These are phyloP conservation scores for Pezicula radicicola DNA, from an alignment of 2,329 filamentous ascomycete species.

Conservation along the genomic window DNA sequence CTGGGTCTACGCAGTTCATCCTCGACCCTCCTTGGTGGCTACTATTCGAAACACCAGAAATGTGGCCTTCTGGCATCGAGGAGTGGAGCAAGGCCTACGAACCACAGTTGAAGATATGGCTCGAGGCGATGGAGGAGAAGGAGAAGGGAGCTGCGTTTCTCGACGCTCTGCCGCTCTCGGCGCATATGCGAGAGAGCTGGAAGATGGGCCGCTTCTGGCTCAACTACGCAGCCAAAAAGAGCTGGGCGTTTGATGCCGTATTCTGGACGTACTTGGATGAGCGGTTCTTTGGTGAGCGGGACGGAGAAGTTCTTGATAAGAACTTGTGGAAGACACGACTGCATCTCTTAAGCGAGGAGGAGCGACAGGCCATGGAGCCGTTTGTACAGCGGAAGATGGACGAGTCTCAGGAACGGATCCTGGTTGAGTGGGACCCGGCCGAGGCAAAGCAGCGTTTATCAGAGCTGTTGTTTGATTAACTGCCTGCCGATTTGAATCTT, in stretches of 20 bases:
- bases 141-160: constrained; percentile 17
- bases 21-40: constrained; percentile 36
- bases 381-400: constrained; percentile 29
- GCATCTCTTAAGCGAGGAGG: constrained; percentile 21
- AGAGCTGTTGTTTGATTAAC: constrained; percentile 8
- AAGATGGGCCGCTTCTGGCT: constrained; percentile 27
- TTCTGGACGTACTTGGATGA: constrained; percentile 30
- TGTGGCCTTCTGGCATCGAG: constrained; percentile 27
- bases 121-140: constrained; percentile 26
- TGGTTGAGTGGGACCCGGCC: constrained; percentile 24
- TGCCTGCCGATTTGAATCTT: neutral
- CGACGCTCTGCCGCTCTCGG: constrained; percentile 17
- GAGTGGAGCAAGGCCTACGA: constrained; percentile 30
- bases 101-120: constrained; percentile 27
- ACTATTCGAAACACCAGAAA: constrained; percentile 27
- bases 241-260: constrained; percentile 3
- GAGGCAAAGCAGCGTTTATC: constrained; percentile 16
- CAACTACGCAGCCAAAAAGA: constrained; percentile 30
- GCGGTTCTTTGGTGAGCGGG: constrained; percentile 11
- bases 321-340: constrained; percentile 23
- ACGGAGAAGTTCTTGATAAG: constrained; percentile 2
- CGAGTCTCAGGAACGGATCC: constrained; percentile 18
- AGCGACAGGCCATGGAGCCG: constrained; percentile 23
- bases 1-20: constrained; percentile 28
- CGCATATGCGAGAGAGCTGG: constrained; percentile 33